Evolutionary conservation across 148 eudicot species (phyloP), one percentile per base, ranked within the genome.

Genomic region (Spergularia marina): DNA sequence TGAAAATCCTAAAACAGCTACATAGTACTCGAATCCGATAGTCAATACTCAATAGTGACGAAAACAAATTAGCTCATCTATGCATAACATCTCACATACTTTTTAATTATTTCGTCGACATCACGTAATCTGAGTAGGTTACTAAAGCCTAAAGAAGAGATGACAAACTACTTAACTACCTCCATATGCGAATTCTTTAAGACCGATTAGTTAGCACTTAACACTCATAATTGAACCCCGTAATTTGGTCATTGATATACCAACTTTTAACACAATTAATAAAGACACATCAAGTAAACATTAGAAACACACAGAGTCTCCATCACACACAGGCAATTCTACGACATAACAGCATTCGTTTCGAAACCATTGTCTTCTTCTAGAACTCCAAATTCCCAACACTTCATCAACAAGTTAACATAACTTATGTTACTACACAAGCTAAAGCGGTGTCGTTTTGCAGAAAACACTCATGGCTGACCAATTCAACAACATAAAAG

Each of bases 311-410:
- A 60, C 52, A 53, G 8, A 66, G 75, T 81, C 83, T 76, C 61
- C 55, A 72, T 81, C 83, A 80, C 55, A 80, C 55, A 53, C 56
- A 57, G 14, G 21, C 51, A 62, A 62, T 20, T 54, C 77, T 67
- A 71, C 58, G 56, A 80, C 76, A 54, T 51, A 65, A 80, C 79
- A 25, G 56, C 61, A 64, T 74, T 64, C 30, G 65, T 75, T 71
- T 57, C 36, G 14, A 34, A 52, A 40, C 63, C 56, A 56, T 60
- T 55, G 65, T 21, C 20, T 17, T 9, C 16, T 40, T 65, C 75
- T 21, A 57, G 25, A 36, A 36, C 25, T 40, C 55, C 18, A 34
- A 18, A 54, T 40, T 56, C 13, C 10, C 51, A 12, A 65, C 59
- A 20, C 18, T 58, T 47, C 63, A 61, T 49, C 73, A 71, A 71